Evolutionary conservation across 2,329 filamentous ascomycete species (phyloP), one percentile per base, ranked within the genome.

Genomic region (Alternaria postmessia): DNA sequence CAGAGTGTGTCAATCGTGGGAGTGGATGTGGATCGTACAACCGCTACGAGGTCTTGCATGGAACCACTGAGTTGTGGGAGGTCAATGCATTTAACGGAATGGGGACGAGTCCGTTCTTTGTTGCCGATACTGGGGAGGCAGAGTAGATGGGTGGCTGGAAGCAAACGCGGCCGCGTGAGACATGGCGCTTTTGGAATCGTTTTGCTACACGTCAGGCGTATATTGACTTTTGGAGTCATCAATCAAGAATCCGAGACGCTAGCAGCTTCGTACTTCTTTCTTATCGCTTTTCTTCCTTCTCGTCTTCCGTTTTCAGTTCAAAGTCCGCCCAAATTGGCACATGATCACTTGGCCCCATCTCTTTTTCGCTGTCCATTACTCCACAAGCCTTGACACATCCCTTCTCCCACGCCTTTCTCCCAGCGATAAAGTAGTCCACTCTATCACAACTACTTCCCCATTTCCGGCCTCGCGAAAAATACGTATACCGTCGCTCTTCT

Each of bases 391-490:
- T 68, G 5, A 84, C 59, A 51, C 70, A 66, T 5, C 75, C 74
- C 36, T 75, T 74, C 26, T 82, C 77, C 54, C 79, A 78, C 9
- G 84, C 62, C 1, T 47, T 60, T 51, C 64, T 74, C 4, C 81
- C 85, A 18, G 79, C 77, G 56, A 87, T 71, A 22, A 85, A 79
- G 69, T 85, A 75, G 67, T 87, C 85, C 1, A 86, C 84, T 30
- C 84, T 73, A 74, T 87, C 85, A 68, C 83, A 85, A 56, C 82
- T 86, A 7, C 68, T 71, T 1, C 84, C 84, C 79, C 84, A 87
- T 4, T 75, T 54, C 43, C 69, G 74, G 1, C 70, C 73, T 14
- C 80, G 71, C 0, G 84, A 78, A 67, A 82, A 81, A 61, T 85
- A 87, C 3, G 82, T 86, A 70, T 85, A 86, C 26, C 78, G 79